These are phyloP conservation scores for Carpinus viminea DNA, from an alignment of 306 rosid species.

Conservation along the genomic window DNA sequence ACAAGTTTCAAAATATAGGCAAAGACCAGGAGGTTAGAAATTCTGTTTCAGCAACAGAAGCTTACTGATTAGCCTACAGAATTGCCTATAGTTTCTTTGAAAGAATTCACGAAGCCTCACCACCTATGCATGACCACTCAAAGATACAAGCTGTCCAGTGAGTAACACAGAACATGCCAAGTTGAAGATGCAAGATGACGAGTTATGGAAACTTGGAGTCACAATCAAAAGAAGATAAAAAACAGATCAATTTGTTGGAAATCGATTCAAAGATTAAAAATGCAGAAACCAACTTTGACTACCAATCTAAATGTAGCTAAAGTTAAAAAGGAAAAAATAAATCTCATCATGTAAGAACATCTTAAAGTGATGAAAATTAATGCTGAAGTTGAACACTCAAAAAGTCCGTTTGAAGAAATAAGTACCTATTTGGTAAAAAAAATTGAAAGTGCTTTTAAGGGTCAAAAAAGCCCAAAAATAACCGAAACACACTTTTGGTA, in stretches of 20 bases:
- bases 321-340: neutral
- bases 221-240: neutral
- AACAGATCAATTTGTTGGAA: neutral
- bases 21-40: neutral
- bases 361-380: neutral
- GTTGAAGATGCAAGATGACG: neutral
- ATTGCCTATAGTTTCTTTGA: neutral
- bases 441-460: too few relatives aligned
- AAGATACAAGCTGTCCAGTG: neutral
- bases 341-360: neutral
- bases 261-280: neutral
- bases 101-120: neutral
- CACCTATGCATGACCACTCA: neutral
- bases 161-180: neutral
- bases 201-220: neutral
- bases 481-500: too few relatives aligned
- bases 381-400: neutral
- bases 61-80: neutral
- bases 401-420: too few relatives aligned
- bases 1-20: neutral
- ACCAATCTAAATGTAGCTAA: neutral
- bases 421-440: too few relatives aligned
- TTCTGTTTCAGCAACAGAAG: neutral
- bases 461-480: too few relatives aligned
- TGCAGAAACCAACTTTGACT: neutral